These are phyloP conservation scores for Amaranthus hypochondriacus DNA, from an alignment of 148 eudicot genomes.

Conservation along the genomic window DNA sequence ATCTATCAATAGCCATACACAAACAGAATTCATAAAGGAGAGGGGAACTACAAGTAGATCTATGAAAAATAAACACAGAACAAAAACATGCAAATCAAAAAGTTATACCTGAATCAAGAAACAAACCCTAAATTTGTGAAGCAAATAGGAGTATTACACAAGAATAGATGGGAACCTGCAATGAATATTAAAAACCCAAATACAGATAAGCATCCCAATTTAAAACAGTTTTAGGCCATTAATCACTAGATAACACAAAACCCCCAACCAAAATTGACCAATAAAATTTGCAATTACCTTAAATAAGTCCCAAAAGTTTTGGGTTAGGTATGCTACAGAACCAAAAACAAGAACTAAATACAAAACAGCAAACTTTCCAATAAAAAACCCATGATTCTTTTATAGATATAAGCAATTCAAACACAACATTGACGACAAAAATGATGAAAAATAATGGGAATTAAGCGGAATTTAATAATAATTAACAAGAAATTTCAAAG, in stretches of 20 bases:
- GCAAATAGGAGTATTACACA: not conserved
- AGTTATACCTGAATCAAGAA: not conserved
- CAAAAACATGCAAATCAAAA: not conserved
- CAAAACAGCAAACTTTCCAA: not conserved
- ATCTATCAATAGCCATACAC: not conserved
- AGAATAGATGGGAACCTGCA: conserved; percentile 14
- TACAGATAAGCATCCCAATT: conserved; percentile 14
- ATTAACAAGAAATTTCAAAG: conserved; percentile 18
- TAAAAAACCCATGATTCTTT: not conserved
- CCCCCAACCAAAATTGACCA: conserved; percentile 29
- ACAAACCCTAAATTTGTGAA: not conserved
- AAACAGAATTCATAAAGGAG: not conserved
- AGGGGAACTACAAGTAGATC: conserved; percentile 10
- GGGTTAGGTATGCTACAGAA: conserved; percentile 25
- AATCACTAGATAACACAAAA: conserved; percentile 5
- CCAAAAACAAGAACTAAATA: not conserved
- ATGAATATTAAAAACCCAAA: conserved; percentile 20
- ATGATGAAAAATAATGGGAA: conserved; percentile 15
- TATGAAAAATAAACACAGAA: not conserved
- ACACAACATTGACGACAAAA: not conserved
- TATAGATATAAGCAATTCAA: not conserved
- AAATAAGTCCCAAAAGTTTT: conserved; percentile 18
- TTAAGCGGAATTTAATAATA: conserved; percentile 6
- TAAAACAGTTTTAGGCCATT: conserved; percentile 2
- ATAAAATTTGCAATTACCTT: conserved; percentile 15